Evolutionary conservation across 495 filamentous ascomycete genomes (phyloP).

Genomic region (Choiromyces venosus): DNA sequence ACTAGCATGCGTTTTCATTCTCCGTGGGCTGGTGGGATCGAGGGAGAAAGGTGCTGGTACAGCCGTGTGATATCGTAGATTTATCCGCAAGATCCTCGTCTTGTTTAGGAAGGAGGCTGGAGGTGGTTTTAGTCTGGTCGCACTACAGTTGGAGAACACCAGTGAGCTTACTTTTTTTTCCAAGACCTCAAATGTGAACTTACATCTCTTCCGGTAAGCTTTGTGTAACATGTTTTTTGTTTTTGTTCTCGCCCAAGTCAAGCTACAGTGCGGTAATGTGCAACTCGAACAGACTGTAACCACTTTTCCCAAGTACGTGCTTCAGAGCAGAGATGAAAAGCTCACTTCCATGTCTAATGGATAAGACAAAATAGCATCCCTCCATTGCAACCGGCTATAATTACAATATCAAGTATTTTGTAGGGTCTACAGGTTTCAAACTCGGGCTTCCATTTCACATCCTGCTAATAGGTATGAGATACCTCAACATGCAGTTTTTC

Average conservation of each 20-base stretch:
- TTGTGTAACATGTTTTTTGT: neutral
- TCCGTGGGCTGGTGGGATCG: neutral
- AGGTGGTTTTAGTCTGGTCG: neutral
- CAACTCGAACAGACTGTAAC: neutral
- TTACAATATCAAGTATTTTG: neutral
- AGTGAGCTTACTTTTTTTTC: neutral
- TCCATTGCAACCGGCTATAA: neutral
- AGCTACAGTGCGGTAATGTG: neutral
- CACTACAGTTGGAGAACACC: neutral
- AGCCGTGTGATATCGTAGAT: neutral
- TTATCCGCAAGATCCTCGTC: neutral
- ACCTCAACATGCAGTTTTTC: neutral
- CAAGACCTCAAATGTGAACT: neutral
- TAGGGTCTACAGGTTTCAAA: neutral
- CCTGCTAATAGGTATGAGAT: neutral
- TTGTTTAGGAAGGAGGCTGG: neutral
- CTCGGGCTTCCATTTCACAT: neutral
- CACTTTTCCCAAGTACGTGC: neutral
- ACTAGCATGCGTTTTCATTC: neutral
- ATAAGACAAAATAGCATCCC: neutral
- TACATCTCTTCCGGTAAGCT: neutral
- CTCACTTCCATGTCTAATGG: neutral
- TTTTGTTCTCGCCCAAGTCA: neutral
- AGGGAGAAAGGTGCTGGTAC: too few relatives aligned
- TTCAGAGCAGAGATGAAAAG: neutral